Conservation (phyloP, 192 early-diverging fungal genomes). For the Paraglomus occultum region DNA sequence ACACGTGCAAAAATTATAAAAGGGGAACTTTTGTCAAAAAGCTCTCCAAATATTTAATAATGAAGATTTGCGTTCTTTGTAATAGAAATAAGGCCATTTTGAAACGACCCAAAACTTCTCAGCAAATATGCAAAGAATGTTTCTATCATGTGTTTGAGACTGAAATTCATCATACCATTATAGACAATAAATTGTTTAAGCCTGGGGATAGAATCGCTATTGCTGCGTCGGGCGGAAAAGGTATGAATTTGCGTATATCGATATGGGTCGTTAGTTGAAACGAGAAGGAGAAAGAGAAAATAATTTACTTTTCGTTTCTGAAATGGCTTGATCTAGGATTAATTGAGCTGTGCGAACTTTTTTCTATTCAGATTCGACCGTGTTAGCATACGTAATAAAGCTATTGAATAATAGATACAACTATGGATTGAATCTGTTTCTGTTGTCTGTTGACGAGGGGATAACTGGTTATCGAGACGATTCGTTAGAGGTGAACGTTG, state of each 20-base stretch:
- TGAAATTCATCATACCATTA: conserved; percentile 92
- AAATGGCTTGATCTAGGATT: no score
- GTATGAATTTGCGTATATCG: conserved; percentile 37
- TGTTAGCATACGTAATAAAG: conserved; percentile 94
- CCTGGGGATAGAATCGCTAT: conserved; percentile 90
- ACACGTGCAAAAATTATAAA: no score
- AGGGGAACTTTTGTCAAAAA: no score
- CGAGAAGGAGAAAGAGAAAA: conserved; percentile 7
- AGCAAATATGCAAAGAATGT: conserved; percentile 86
- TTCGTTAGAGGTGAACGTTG: conserved; percentile 72
- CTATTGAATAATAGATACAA: conserved; percentile 87
- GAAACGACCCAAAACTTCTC: conserved; percentile 89
- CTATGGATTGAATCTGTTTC: conserved; percentile 86
- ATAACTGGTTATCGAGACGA: conserved; percentile 98
- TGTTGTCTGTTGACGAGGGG: conserved; percentile 97
- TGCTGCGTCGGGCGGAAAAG: conserved; percentile 92
- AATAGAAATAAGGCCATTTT: conserved; percentile 65
- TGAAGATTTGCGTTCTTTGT: conserved; percentile 15
- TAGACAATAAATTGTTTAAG: conserved; percentile 76
- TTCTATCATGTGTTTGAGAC: conserved; percentile 93
- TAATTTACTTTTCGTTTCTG: conserved; percentile 13
- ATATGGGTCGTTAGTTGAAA: not conserved
- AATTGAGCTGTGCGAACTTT: not conserved
- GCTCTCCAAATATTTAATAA: no score
- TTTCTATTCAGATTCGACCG: conserved; percentile 77